Base-by-base conservation (phyloP, 768 basidiomycete species). In the Clitopilus passeckerianus region DNA sequence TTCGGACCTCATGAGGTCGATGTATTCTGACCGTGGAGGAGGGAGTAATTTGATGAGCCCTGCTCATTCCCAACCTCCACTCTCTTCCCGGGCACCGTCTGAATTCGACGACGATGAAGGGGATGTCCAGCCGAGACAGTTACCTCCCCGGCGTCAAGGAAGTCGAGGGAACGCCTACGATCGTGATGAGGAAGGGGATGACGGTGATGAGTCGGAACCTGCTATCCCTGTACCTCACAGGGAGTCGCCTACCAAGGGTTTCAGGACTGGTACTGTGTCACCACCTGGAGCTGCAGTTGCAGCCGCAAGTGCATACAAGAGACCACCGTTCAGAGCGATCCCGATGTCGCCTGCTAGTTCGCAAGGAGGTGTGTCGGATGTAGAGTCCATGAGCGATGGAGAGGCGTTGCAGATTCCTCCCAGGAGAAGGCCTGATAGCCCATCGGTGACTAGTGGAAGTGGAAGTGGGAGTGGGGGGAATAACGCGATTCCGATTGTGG, bases 121-220 rank as follows among this genome's bases (percentile, higher is more conserved):
- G 35, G 61, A 64, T 9, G 60, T 56, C 14, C 59, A 59, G 10
- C 63, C 53, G 12, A 64, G 63, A 24, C 64, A 37, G 22, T 37
- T 66, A n/a, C 63, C 60, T 1, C 61, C 56, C 37, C 64, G 59
- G 27, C 53, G 56, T 37, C 44, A 18, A 10, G 54, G 53, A 18
- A 54, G 56, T 46, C 44, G 18, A 46, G 44, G 44, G n/a, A 14
- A 46, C 18, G n/a, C n/a, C n/a, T n/a, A n/a, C n/a, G n/a, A n/a
- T n/a, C n/a, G n/a, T 18, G 62, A 59, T 35, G 64, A 64, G 52
- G 54, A 34, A 7, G 57, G 54, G 5, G 64, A 30, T 30, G 27
- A 68, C 34, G 61, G 64, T 52, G 64, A 66, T 50, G 64, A 68
- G 34, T 62, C 64, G 43, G 64, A 68, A 44, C 53, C 64, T 1